These are phyloP conservation scores for Quercus lobata DNA, from an alignment of 331 rosid species.

Conservation along the genomic window DNA sequence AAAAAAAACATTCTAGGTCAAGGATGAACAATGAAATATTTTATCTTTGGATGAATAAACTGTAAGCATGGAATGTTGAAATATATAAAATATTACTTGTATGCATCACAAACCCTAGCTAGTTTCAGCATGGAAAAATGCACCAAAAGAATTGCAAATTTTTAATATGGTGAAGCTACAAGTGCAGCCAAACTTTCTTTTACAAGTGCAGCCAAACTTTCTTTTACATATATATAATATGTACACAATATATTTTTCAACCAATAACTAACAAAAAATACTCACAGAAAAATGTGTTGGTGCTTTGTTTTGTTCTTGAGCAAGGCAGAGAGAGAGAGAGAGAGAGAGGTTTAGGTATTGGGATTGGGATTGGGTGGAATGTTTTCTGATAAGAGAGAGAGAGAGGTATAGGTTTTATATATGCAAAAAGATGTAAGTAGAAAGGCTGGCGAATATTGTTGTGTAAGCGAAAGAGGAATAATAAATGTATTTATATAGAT, in stretches of 20 bases:
- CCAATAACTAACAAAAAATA: neutral
- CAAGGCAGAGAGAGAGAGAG: neutral
- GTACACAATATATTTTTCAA: neutral
- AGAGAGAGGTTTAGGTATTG: neutral
- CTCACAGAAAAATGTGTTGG: conserved; percentile 49
- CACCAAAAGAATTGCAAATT: neutral
- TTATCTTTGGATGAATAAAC: too few species aligned
- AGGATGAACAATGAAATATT: too few species aligned
- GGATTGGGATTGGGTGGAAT: conserved; percentile 1
- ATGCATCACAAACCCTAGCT: too few species aligned
- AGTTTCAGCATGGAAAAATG: too few species aligned
- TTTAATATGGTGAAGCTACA: too few species aligned
- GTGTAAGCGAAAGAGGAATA: conserved; percentile 29
- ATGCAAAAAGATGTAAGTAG: conserved; percentile 9
- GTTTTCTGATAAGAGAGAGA: conserved; percentile 21
- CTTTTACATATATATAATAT: neutral
- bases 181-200: neutral
- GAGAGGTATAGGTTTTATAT: conserved; percentile 15
- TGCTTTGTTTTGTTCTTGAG: conserved; percentile 27
- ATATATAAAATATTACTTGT: too few species aligned
- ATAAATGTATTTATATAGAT: conserved; percentile 22
- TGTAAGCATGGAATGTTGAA: too few species aligned
- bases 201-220: neutral
- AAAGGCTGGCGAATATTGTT: conserved; percentile 23
- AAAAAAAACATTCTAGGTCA: too few species aligned